Conservation (phyloP, 805 yeast genomes). For the Cyberlindnera americana region DNA sequence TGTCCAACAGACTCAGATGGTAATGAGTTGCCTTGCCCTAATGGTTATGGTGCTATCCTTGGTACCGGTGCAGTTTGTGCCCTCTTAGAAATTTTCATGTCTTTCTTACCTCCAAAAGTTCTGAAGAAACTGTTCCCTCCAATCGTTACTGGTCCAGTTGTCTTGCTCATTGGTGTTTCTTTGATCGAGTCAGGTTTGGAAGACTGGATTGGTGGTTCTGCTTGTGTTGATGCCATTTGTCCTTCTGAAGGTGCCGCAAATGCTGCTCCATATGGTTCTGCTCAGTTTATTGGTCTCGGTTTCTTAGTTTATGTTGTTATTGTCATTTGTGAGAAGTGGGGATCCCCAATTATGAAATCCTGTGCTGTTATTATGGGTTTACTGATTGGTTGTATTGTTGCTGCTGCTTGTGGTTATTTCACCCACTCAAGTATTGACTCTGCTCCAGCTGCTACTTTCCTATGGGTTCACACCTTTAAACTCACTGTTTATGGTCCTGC, state of each 20-base stretch:
- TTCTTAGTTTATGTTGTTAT: conserved; percentile 75
- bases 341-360: conserved; percentile 91
- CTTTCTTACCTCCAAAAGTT: conserved; percentile 71
- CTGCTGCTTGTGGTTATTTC: conserved; percentile 87
- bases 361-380: conserved; percentile 89
- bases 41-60: conserved; percentile 83
- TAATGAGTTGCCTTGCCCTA: conserved; percentile 71
- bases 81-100: conserved; percentile 63
- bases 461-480: conserved; percentile 86
- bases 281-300: conserved; percentile 82
- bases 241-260: conserved; percentile 48
- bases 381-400: conserved; percentile 85
- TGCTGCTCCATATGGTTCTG: conserved; percentile 81
- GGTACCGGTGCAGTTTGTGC: conserved; percentile 82
- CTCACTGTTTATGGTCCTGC: conserved; percentile 78
- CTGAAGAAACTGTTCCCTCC: conserved; percentile 82
- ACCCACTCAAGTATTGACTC: conserved; percentile 48
- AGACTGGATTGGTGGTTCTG: conserved; percentile 88
- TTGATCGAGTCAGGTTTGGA: conserved; percentile 70
- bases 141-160: conserved; percentile 91
- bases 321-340: conserved; percentile 77
- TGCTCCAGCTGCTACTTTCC: conserved; percentile 80
- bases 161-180: conserved; percentile 72
- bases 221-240: conserved; percentile 46
- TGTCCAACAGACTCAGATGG: conserved; percentile 69